phyloP scores from a whole-genome alignment of 2,329 filamentous ascomycete species.

The Fusarium albosuccineum region DNA sequence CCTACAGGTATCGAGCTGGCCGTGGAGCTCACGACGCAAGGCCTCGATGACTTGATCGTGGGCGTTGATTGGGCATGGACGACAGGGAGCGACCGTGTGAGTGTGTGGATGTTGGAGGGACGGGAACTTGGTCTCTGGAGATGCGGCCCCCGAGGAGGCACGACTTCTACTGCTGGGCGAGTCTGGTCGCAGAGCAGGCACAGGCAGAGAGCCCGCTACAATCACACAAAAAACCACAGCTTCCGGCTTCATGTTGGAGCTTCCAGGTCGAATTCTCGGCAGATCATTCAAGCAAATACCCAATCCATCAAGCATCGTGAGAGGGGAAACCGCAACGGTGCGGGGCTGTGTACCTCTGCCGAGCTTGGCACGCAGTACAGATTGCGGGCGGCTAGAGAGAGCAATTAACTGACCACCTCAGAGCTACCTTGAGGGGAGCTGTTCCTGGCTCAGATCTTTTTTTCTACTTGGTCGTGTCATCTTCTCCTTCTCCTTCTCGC shows the following conservation, averaged over 20 bases:
- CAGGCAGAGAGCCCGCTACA: too few relatives aligned
- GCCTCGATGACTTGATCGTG: slow-evolving; percentile 19
- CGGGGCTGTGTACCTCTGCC: slow-evolving; percentile 31
- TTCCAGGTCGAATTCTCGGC: slow-evolving; percentile 7
- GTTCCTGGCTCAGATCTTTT: slow-evolving; percentile 13
- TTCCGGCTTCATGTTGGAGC: too few relatives aligned
- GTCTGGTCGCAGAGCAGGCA: too few relatives aligned
- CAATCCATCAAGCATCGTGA: slow-evolving; percentile 9
- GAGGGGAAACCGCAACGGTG: slow-evolving; percentile 20
- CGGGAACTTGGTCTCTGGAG: slow-evolving; percentile 29
- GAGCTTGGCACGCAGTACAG: slow-evolving; percentile 32
- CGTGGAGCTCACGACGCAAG: slow-evolving; percentile 12
- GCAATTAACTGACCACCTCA: slow-evolving; percentile 21
- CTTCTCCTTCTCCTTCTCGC: slow-evolving; percentile 5
- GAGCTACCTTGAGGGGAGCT: slow-evolving; percentile 26
- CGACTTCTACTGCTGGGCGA: too few relatives aligned
- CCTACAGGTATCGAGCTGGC: slow-evolving; percentile 27
- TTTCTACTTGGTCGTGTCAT: background rate
- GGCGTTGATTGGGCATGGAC: slow-evolving; percentile 26
- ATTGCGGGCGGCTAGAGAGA: slow-evolving; percentile 38
- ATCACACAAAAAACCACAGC: too few relatives aligned
- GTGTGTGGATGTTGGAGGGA: slow-evolving; percentile 5
- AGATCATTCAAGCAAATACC: background rate
- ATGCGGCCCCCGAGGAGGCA: slow-evolving; percentile 13
- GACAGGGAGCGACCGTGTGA: slow-evolving; percentile 6